Base-by-base conservation (phyloP, 176 grass and related monocot genomes). In the Avena atlantica region DNA sequence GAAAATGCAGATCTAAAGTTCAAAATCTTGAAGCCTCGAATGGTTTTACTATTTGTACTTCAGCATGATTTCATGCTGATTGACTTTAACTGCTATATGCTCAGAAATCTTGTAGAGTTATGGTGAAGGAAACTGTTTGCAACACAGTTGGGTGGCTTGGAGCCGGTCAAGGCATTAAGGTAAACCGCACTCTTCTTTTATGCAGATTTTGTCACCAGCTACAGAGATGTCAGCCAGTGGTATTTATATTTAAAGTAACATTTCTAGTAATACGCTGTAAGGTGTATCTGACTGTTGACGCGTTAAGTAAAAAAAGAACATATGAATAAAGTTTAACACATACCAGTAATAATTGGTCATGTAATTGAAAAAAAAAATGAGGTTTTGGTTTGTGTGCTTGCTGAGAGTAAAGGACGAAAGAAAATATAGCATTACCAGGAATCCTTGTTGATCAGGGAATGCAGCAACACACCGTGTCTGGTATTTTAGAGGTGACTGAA, bases 391-490 rank as follows among this genome's bases (percentile, higher is more conserved):
- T 8, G 59, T 24, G 27, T 71, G 14, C 2, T 61, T 40, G 57
- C 6, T 11, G 0, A 81, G 12, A 58, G 23, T 42, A 76, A 89
- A 81, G 71, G 60, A 70, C 16, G 27, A 31, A 76, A 2, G 76
- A 72, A 67, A 74, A 80, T 42, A 37, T 65, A 77, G 40, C 23
- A 70, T 85, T 95, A 98, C 96, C 96, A 98, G 79, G 91, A 98
- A 98, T 66, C 96, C 96, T 89, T 95, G 96, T 86, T 98, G 96
- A 91, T 98, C 96, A 23, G 96, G 96, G 79, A 98, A 98, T 55
- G 96, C 96, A 89, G 96, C 82, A 75, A 95, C 75, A 10, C 93
- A 94, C 62, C 96, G 84, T 78, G 96, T 98, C 70, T 98, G 96
- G 78, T 98, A 98, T 79, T 98, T 98, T 48, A 98, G 84, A 82